Conservation (phyloP, 2,329 filamentous ascomycete genomes). For the Alternaria burnsii region DNA sequence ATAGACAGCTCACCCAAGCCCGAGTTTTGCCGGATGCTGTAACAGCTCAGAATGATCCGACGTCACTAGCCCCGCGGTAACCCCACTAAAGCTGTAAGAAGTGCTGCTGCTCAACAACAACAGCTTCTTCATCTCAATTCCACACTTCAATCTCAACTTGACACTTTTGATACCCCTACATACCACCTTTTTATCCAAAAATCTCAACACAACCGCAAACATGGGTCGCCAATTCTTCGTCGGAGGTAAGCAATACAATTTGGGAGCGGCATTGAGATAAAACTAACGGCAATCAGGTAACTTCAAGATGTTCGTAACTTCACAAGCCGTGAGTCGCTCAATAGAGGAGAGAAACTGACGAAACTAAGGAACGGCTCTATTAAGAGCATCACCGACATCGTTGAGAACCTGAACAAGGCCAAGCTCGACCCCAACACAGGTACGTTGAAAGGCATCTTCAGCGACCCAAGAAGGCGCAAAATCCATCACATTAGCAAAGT, state of each 20-base stretch:
- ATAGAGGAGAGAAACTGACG: slow-evolving; percentile 23
- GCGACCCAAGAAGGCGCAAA: not conserved
- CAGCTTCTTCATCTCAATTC: slow-evolving; percentile 23
- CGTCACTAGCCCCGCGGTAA: slow-evolving; percentile 32
- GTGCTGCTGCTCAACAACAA: slow-evolving; percentile 39
- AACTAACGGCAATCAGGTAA: slow-evolving; percentile 59
- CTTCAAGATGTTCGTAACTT: slow-evolving; percentile 87
- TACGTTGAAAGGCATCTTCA: slow-evolving; percentile 50
- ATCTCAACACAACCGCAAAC: slow-evolving; percentile 59
- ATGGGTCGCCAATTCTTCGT: slow-evolving; percentile 98
- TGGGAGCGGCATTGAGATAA: not conserved
- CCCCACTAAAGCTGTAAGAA: slow-evolving; percentile 38
- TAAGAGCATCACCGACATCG: slow-evolving; percentile 88
- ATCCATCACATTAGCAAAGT: slow-evolving; percentile 7
- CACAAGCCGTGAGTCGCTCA: slow-evolving; percentile 33
- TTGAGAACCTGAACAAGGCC: slow-evolving; percentile 86
- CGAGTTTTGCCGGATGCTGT: slow-evolving; percentile 40
- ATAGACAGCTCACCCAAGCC: slow-evolving; percentile 29
- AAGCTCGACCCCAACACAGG: slow-evolving; percentile 78
- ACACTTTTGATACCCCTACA: slow-evolving; percentile 15
- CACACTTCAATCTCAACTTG: slow-evolving; percentile 18
- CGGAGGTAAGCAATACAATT: slow-evolving; percentile 64
- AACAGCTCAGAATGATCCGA: slow-evolving; percentile 10
- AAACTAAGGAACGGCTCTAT: slow-evolving; percentile 85
- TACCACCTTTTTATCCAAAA: slow-evolving; percentile 11